Evolutionary conservation across 2,329 filamentous ascomycete species (phyloP), one percentile per base, ranked within the genome.

Genomic region (Nothomitra cinnamomea): DNA sequence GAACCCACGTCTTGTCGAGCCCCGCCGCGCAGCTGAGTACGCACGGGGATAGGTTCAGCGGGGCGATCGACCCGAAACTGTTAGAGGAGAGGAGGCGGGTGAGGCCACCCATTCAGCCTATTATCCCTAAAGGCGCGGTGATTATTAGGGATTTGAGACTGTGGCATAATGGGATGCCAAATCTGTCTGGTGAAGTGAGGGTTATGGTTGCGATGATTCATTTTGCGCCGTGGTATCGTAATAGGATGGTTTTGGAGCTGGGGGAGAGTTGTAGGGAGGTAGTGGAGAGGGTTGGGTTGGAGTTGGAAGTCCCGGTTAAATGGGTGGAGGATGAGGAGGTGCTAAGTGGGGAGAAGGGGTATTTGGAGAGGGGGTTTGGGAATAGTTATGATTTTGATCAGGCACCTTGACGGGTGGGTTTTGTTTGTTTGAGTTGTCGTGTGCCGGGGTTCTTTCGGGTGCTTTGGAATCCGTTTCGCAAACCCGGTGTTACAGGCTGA

Each of bases 161-260:
- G 3, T 83, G 79, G 78, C 78, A 82, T 61, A 77, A 76, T 0
- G 79, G 78, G 0, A 79, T 80, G 73, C 77, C 77, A 1, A 82
- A 82, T 58, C 59, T 63, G 42, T 74, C 72, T 1, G 62, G 69
- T 3, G 64, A 71, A 5, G 69, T 73, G 15, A 64, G 77, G 24
- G 70, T 79, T 17, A 80, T 80, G 77, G 63, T 80, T n/a, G 76
- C 75, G 35, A 71, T 77, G 67, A 76, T 79, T 42, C 75, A 77
- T 60, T 79, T 79, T 59, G 75, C 76, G 0, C 70, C 69, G 0
- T 78, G 75, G 74, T 78, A 78, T 60, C 62, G 71, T n/a, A 81
- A 80, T 58, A 63, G 64, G 1, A 82, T 81, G 78, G 64, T 65
- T 35, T 63, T 82, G 17, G 70, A 78, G 56, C 65, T 82, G 48